Conservation (phyloP, 768 basidiomycete species). For the Tricholoma flavovirens region DNA sequence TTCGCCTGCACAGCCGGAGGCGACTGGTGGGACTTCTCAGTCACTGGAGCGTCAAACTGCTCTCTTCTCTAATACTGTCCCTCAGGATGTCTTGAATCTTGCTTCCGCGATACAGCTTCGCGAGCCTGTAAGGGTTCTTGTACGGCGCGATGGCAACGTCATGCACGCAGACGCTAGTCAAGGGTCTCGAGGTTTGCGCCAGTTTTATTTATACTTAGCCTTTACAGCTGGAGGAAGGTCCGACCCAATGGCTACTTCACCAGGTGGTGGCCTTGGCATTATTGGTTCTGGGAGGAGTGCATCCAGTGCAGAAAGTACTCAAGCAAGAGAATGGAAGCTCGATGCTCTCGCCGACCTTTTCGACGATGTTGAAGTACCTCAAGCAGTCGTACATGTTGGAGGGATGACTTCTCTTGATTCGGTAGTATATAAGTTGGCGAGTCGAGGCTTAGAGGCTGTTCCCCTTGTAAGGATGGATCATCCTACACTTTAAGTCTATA, state of each 20-base stretch:
- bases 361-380: constrained; percentile 76
- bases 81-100: constrained; percentile 95
- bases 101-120: constrained; percentile 89
- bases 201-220: constrained; percentile 94
- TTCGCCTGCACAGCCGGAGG: constrained; percentile 38
- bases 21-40: constrained; percentile 25
- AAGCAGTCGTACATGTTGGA: constrained; percentile 85
- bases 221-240: constrained; percentile 82
- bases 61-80: constrained; percentile 96
- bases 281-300: constrained; percentile 89
- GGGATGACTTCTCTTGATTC: constrained; percentile 83
- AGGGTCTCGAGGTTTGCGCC: constrained; percentile 79
- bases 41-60: constrained; percentile 82
- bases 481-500: neutral
- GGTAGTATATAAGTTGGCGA: constrained; percentile 86
- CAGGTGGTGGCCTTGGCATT: constrained; percentile 70
- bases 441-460: constrained; percentile 80
- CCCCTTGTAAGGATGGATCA: constrained; percentile 59
- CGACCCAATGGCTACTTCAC: constrained; percentile 40
- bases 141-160: constrained; percentile 84
- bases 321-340: constrained; percentile 91
- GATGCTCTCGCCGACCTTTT: constrained; percentile 88
- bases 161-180: constrained; percentile 59
- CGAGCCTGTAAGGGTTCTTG: constrained; percentile 97
- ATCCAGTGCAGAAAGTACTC: constrained; percentile 74